These are phyloP conservation scores for Apium graveolens DNA, from an alignment of 129 eudicot species.

Conservation along the genomic window DNA sequence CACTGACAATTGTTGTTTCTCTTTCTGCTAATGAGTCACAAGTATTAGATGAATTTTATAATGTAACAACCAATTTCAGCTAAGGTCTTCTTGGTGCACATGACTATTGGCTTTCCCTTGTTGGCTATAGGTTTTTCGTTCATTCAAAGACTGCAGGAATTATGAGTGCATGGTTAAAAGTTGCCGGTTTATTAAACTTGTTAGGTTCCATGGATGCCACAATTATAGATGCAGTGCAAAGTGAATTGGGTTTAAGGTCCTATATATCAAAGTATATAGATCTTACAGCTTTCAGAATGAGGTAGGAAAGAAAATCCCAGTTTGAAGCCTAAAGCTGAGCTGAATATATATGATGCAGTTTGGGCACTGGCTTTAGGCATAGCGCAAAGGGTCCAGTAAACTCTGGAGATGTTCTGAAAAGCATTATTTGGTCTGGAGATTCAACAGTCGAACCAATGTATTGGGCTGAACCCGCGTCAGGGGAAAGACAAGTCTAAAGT, in stretches of 20 bases:
- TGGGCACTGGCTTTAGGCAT: slow-evolving; percentile 9
- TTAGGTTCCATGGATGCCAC: slow-evolving; percentile 12
- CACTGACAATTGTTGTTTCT: slow-evolving; percentile 10
- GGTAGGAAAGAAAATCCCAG: slow-evolving; percentile 19
- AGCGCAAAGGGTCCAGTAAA: too few species aligned
- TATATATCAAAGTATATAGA: slow-evolving; percentile 7
- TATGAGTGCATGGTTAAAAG: slow-evolving; percentile 23
- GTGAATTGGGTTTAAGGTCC: slow-evolving; percentile 29
- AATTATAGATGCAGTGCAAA: slow-evolving; percentile 18
- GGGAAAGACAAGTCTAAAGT: slow-evolving; percentile 1
- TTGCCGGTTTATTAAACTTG: slow-evolving; percentile 2
- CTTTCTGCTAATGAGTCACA: not conserved
- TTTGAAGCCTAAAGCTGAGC: not conserved
- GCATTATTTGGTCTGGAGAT: slow-evolving; percentile 61
- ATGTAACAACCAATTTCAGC: slow-evolving; percentile 12
- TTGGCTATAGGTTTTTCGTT: slow-evolving; percentile 12
- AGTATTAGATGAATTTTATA: slow-evolving; percentile 12
- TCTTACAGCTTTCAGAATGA: slow-evolving; percentile 5
- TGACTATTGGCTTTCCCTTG: slow-evolving; percentile 17
- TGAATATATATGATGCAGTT: slow-evolving; percentile 17
- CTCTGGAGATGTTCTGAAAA: slow-evolving; percentile 18
- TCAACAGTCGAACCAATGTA: slow-evolving; percentile 29
- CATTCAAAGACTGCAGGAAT: slow-evolving; percentile 17
- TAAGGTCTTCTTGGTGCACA: slow-evolving; percentile 34
- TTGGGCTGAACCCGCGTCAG: slow-evolving; percentile 34